Evolutionary conservation across 192 early-diverging fungal genomes (phyloP).

Genomic region (Entrophospora sp.): DNA sequence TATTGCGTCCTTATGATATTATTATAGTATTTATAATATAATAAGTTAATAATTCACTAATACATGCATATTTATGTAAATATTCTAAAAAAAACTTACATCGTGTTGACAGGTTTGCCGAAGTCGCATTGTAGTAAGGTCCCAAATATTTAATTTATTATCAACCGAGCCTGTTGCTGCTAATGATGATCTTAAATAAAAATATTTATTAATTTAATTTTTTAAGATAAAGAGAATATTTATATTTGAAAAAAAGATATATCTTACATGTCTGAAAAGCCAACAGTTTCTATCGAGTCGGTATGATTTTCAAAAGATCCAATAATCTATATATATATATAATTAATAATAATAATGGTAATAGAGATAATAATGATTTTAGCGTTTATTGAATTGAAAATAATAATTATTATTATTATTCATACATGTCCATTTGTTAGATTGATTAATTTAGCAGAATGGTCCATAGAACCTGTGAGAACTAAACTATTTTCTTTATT

Average conservation of each 20-base stretch:
- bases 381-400: too few relatives aligned
- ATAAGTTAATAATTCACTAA: too few relatives aligned
- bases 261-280: slow-evolving; percentile 56
- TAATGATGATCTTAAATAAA: slow-evolving; percentile 45
- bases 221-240: too few relatives aligned
- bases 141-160: slow-evolving; percentile 87
- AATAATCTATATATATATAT: slow-evolving; percentile 55
- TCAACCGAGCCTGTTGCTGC: slow-evolving; percentile 84
- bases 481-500: slow-evolving; percentile 68
- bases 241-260: background rate
- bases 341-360: background rate
- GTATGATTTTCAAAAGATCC: slow-evolving; percentile 73
- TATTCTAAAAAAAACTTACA: slow-evolving; percentile 35
- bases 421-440: slow-evolving; percentile 58
- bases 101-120: slow-evolving; percentile 77
- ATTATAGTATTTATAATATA: background rate
- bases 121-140: slow-evolving; percentile 71
- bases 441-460: slow-evolving; percentile 70
- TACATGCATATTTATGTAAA: too few relatives aligned
- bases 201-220: too few relatives aligned
- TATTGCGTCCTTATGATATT: slow-evolving; percentile 57
- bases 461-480: slow-evolving; percentile 75
- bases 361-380: too few relatives aligned
- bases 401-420: too few relatives aligned
- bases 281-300: slow-evolving; percentile 82